phyloP scores from a whole-genome alignment of 169 alveolate genomes.

The Haemoproteus tartakovskyi region DNA sequence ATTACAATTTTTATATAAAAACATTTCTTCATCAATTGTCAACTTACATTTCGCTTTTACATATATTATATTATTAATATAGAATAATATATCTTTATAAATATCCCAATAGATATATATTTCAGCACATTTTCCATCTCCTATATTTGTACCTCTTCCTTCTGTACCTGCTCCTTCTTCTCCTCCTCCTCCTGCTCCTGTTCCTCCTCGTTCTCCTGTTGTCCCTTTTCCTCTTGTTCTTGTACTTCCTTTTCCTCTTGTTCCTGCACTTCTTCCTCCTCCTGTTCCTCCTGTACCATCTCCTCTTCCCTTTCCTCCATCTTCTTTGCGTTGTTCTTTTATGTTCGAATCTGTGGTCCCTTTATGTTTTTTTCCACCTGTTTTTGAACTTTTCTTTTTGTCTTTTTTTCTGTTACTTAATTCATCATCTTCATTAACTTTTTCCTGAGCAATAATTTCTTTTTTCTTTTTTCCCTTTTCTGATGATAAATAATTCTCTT shows the following conservation, averaged over 20 bases:
- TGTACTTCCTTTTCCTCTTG: neutral
- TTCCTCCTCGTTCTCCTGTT: neutral
- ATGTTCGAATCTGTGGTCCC: too few relatives aligned
- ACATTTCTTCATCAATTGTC: slow-evolving; percentile 62
- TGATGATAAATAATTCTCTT: slow-evolving; percentile 44
- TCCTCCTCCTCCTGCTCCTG: neutral
- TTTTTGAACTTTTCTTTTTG: neutral
- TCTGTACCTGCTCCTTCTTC: neutral
- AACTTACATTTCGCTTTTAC: slow-evolving; percentile 53
- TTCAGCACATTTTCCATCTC: neutral
- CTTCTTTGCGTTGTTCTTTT: neutral
- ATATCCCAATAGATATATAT: slow-evolving; percentile 51
- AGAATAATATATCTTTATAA: slow-evolving; percentile 44
- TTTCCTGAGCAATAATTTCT: slow-evolving; percentile 49
- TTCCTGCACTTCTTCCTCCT: neutral
- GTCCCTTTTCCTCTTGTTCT: neutral
- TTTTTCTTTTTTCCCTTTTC: slow-evolving; percentile 51
- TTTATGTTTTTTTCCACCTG: neutral
- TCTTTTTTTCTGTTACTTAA: neutral
- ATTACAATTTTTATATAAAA: slow-evolving; percentile 56
- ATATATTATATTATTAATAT: slow-evolving; percentile 52
- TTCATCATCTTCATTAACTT: slow-evolving; percentile 28
- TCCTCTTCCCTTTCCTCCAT: neutral
- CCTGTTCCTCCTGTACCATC: neutral
- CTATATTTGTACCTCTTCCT: neutral